Evolutionary conservation across 352 stramenopile species (phyloP).

Genomic region (Phytophthora megakarya): DNA sequence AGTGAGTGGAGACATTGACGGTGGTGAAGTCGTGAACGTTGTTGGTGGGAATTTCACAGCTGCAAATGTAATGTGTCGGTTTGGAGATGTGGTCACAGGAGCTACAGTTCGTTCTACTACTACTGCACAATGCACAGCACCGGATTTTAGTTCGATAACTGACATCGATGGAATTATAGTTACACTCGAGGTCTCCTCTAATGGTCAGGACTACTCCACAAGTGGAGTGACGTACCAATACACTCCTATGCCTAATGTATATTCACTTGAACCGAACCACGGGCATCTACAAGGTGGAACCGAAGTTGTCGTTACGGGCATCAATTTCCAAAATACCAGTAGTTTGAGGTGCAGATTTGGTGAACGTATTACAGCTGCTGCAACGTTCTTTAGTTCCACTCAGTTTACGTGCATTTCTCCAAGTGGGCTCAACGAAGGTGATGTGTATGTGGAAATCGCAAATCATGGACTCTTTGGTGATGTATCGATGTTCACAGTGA

Average conservation of each 20-base stretch:
- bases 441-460: constrained; percentile 68
- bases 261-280: constrained; percentile 62
- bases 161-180: constrained; percentile 64
- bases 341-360: constrained; percentile 77
- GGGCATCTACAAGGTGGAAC: constrained; percentile 83
- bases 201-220: constrained; percentile 75
- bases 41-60: constrained; percentile 66
- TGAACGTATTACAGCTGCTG: constrained; percentile 43
- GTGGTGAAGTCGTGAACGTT: constrained; percentile 57
- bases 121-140: constrained; percentile 68
- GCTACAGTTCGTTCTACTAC: constrained; percentile 64
- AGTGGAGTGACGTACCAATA: constrained; percentile 72
- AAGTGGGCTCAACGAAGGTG: constrained; percentile 32
- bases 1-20: constrained; percentile 64
- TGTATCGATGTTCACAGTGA: constrained; percentile 47
- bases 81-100: constrained; percentile 81
- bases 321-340: constrained; percentile 79
- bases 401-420: constrained; percentile 78
- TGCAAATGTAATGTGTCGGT: constrained; percentile 76
- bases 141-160: constrained; percentile 65
- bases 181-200: constrained; percentile 88
- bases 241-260: constrained; percentile 63
- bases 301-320: constrained; percentile 73
- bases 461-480: constrained; percentile 57
- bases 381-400: constrained; percentile 64